Conservation (phyloP, 2,329 filamentous ascomycete genomes). For the Cladosporium sp. region DNA sequence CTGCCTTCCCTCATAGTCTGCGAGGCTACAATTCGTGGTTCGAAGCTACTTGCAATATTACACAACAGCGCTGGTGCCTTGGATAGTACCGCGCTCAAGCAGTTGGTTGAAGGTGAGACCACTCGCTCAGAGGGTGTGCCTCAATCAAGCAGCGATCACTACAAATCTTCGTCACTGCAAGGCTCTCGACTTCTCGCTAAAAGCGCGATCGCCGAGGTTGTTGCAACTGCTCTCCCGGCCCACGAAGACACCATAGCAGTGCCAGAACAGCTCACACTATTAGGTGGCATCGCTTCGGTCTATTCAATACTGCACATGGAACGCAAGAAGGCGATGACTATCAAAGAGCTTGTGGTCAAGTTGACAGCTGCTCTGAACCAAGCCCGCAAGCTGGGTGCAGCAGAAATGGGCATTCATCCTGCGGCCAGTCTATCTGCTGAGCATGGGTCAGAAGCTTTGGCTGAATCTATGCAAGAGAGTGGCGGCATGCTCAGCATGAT, state of each 20-base stretch:
- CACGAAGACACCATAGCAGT: constrained; percentile 31
- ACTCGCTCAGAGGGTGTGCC: not conserved
- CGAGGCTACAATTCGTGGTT: constrained; percentile 69
- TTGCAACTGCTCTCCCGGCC: constrained; percentile 22
- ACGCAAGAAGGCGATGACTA: constrained; percentile 85
- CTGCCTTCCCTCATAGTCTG: constrained; percentile 66
- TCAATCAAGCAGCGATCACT: not conserved
- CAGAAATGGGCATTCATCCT: constrained; percentile 94
- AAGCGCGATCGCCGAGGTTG: constrained; percentile 19
- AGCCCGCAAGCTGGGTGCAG: constrained; percentile 84
- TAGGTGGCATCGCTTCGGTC: constrained; percentile 85
- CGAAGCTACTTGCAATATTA: constrained; percentile 64
- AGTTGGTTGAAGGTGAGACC: constrained; percentile 32
- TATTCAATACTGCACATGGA: constrained; percentile 73
- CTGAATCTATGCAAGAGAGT: constrained; percentile 19
- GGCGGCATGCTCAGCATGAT: constrained; percentile 25
- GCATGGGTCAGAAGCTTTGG: constrained; percentile 35
- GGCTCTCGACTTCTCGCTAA: constrained; percentile 4
- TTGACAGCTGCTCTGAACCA: constrained; percentile 82
- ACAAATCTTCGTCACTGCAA: not conserved
- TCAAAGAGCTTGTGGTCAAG: constrained; percentile 78
- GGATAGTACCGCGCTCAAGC: constrained; percentile 52
- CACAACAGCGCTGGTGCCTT: constrained; percentile 63
- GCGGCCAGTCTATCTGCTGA: constrained; percentile 78
- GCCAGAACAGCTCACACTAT: constrained; percentile 57